Evolutionary conservation across 1,139 yeast genomes (phyloP).

Genomic region (Hyphopichia pseudoburtonii): DNA sequence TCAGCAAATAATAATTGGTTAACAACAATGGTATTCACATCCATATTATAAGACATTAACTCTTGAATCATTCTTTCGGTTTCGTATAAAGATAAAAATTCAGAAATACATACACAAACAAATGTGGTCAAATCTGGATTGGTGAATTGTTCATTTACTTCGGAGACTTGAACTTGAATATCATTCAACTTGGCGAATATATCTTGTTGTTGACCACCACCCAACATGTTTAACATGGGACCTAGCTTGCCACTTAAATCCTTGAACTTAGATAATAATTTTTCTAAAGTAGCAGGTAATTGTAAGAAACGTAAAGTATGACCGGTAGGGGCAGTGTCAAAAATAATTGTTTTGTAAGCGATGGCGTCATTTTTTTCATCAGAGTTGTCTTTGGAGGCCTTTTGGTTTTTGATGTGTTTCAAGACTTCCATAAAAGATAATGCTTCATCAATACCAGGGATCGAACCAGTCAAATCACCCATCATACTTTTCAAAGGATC

Average conservation of each 20-base stretch:
- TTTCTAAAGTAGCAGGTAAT: slow-evolving; percentile 87
- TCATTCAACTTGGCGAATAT: slow-evolving; percentile 80
- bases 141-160: slow-evolving; percentile 92
- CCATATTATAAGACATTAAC: slow-evolving; percentile 90
- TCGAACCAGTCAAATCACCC: slow-evolving; percentile 91
- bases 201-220: slow-evolving; percentile 75
- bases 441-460: slow-evolving; percentile 98
- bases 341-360: slow-evolving; percentile 80
- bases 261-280: slow-evolving; percentile 80
- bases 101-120: slow-evolving; percentile 96
- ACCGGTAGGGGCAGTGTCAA: slow-evolving; percentile 98
- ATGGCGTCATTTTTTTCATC: slow-evolving; percentile 21
- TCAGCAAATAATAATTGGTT: slow-evolving; percentile 90
- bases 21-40: slow-evolving; percentile 91
- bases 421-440: slow-evolving; percentile 95
- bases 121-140: slow-evolving; percentile 95
- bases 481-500: slow-evolving; percentile 69
- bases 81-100: slow-evolving; percentile 90
- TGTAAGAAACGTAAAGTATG: slow-evolving; percentile 94
- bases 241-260: slow-evolving; percentile 86
- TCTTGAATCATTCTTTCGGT: slow-evolving; percentile 98
- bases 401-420: slow-evolving; percentile 89
- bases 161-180: slow-evolving; percentile 77
- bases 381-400: slow-evolving; percentile 18
- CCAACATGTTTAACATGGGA: slow-evolving; percentile 78